These are phyloP conservation scores for Pseudocercospora cruenta DNA, from an alignment of 2,329 filamentous ascomycete species.

Conservation along the genomic window DNA sequence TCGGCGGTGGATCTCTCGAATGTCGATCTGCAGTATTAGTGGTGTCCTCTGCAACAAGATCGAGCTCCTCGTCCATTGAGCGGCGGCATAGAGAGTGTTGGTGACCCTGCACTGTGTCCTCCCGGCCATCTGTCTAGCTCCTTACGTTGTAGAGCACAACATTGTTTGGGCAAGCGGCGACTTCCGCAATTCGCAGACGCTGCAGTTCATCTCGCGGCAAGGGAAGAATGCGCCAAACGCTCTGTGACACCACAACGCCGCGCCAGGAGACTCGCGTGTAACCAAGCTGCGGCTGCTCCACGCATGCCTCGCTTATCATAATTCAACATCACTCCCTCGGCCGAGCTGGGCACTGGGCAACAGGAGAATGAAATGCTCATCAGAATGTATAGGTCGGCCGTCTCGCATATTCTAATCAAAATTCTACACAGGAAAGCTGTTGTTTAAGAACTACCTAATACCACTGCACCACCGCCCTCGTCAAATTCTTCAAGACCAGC, in stretches of 20 bases:
- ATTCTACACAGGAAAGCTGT: neutral
- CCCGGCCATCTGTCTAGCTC: neutral
- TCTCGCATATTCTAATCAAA: neutral
- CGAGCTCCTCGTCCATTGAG: neutral
- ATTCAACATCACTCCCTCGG: neutral
- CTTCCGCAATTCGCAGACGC: neutral
- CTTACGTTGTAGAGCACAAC: neutral
- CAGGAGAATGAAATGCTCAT: neutral
- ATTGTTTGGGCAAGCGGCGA: neutral
- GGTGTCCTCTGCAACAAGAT: neutral
- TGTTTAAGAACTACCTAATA: neutral
- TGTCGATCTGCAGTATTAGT: neutral
- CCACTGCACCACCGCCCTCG: conserved; percentile 3
- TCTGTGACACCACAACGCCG: neutral
- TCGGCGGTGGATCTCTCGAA: neutral
- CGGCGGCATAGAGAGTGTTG: neutral
- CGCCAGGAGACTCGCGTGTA: neutral
- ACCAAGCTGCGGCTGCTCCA: neutral
- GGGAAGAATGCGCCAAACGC: neutral
- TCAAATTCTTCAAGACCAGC: conserved; percentile 20
- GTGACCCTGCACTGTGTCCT: neutral
- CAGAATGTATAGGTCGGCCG: neutral
- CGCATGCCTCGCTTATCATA: conserved; percentile 2
- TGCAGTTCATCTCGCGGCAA: neutral
- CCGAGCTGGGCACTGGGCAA: neutral